These are phyloP conservation scores for Ophiognomonia clavigignenti-juglandacearum DNA, from an alignment of 2,329 filamentous ascomycete species.

Conservation along the genomic window DNA sequence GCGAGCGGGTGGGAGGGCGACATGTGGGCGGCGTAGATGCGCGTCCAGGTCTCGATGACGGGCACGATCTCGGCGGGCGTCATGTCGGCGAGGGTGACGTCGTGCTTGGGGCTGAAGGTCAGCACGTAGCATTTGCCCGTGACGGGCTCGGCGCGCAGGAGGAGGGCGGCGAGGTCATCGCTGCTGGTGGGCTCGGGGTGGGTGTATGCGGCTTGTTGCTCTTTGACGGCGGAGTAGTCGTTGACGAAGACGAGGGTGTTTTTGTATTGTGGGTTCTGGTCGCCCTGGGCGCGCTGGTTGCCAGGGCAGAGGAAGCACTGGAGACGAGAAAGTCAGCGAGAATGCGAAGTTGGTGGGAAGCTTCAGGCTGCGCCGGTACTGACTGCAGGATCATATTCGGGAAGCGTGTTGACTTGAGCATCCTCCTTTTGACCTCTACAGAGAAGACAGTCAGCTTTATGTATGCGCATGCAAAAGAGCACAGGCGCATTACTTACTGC, in stretches of 20 bases:
- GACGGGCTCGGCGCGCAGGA: slow-evolving; percentile 79
- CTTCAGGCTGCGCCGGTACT: slow-evolving; percentile 13
- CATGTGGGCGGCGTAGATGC: slow-evolving; percentile 79
- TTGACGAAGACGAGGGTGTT: slow-evolving; percentile 94
- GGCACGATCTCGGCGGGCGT: slow-evolving; percentile 69
- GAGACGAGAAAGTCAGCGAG: slow-evolving; percentile 10
- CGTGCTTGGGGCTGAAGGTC: slow-evolving; percentile 87
- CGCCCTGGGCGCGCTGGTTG: slow-evolving; percentile 83
- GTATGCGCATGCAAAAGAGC: not conserved
- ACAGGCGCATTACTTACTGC: slow-evolving; percentile 91
- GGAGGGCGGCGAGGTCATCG: slow-evolving; percentile 63
- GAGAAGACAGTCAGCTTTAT: not conserved
- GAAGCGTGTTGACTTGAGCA: slow-evolving; percentile 62
- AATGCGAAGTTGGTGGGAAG: not conserved
- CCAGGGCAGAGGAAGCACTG: slow-evolving; percentile 93
- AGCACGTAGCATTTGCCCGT: slow-evolving; percentile 97
- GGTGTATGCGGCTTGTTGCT: slow-evolving; percentile 77
- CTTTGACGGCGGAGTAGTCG: slow-evolving; percentile 95
- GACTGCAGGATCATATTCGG: slow-evolving; percentile 74
- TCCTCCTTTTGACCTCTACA: slow-evolving; percentile 71
- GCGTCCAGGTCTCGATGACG: slow-evolving; percentile 85
- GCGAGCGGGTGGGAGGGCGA: slow-evolving; percentile 64
- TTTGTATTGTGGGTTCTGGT: slow-evolving; percentile 79
- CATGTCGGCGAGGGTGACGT: slow-evolving; percentile 91
- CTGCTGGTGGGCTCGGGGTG: slow-evolving; percentile 29